Conservation (phyloP, 768 basidiomycete species). For the Suillus fuscotomentosus region DNA sequence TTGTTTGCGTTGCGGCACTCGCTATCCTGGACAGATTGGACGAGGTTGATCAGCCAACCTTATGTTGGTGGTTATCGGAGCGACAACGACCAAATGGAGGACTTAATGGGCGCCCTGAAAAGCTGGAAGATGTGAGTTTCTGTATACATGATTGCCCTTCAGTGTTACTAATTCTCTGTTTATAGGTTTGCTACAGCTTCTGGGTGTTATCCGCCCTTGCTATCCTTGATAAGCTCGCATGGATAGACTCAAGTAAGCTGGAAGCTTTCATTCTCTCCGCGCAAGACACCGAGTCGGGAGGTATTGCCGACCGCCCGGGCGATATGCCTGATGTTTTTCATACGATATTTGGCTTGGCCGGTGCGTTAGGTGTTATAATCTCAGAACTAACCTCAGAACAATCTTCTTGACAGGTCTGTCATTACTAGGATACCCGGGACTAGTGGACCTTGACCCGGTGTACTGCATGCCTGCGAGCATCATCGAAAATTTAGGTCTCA, state of each 20-base stretch:
- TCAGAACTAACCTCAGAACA: not conserved
- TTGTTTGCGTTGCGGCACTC: no score
- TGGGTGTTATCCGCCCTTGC: constrained; percentile 92
- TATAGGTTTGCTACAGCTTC: constrained; percentile 95
- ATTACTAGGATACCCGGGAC: constrained; percentile 79
- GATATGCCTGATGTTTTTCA: constrained; percentile 98
- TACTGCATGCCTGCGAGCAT: constrained; percentile 86
- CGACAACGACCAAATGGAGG: constrained; percentile 92
- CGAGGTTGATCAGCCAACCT: constrained; percentile 70
- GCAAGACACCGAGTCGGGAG: constrained; percentile 87
- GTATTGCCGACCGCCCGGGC: constrained; percentile 91
- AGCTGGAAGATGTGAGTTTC: constrained; percentile 84
- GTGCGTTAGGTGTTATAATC: constrained; percentile 32
- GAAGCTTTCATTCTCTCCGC: constrained; percentile 82
- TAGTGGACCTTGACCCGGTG: constrained; percentile 88
- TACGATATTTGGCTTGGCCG: constrained; percentile 89
- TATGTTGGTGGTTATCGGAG: constrained; percentile 94
- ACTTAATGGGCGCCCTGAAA: constrained; percentile 96
- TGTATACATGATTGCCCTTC: not conserved
- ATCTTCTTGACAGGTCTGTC: constrained; percentile 63
- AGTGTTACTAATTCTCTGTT: not conserved
- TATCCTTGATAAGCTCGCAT: constrained; percentile 76
- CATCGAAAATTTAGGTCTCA: constrained; percentile 58
- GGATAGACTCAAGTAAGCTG: constrained; percentile 86
- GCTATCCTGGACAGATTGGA: no score